Evolutionary conservation across 164 flowering plant species (phyloP), one percentile per base, ranked within the genome.

Genomic region (Santalum album): DNA sequence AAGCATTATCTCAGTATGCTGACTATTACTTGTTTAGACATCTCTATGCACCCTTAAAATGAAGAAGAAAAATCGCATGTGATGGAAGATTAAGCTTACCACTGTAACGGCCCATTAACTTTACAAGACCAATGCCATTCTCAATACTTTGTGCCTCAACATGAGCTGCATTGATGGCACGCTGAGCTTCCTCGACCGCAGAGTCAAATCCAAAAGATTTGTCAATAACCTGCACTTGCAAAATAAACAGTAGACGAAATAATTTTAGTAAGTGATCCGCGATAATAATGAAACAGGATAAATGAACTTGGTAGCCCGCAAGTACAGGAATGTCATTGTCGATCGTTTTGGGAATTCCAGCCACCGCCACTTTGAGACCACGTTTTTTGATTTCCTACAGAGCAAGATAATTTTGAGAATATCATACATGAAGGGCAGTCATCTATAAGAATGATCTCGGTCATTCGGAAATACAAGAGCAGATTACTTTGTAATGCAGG

Each of bases 101-200:
- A 55, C 96, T 81, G 39, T 92, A 54, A 48, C 96, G 90, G 38
- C 99, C 99, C 96, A 92, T 92, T 47, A 92, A 59, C 78, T 92
- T 92, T 62, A 92, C 96, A 56, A 92, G 61, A 25, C 98, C 98
- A 25, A 92, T 74, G 42, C 98, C 85, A 75, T 92, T 92, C 66
- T 88, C 95, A 34, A 60, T 26, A 60, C 96, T 91, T 72, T 76
- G 85, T 51, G 92, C 76, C 77, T 87, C 98, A 62, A 87, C 95
- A 73, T 88, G 98, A 19, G 96, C 96, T 2, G 96, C 96, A 72
- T 86, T 92, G 36, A 92, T 92, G 49, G 96, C 96, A 57, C 98
- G 83, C 55, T 92, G 95, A 57, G 98, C 98, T 71, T 92, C 98
- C 71, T 92, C 98, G 53, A 91, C 96, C 49, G 96, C 92, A 64